A percentile compares a stretch with the other conserved stretches of the same genome.
Conservation (phyloP, 2,329 filamentous ascomycete genomes). For the Zymoseptoria passerinii region DNA sequence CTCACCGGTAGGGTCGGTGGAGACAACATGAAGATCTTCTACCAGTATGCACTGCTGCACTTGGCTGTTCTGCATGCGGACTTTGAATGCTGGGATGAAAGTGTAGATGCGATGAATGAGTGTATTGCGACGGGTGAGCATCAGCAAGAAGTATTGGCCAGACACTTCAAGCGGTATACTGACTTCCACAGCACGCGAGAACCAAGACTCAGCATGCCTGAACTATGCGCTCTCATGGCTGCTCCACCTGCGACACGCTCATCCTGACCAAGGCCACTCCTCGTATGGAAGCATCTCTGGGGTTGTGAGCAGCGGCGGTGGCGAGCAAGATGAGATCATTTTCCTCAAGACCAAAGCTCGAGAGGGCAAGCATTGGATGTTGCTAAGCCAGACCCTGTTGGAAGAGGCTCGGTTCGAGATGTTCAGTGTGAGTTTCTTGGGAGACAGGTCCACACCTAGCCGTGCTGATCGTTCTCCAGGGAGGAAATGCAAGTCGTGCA, state of each 20-base stretch:
- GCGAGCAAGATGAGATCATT: constrained; percentile 67
- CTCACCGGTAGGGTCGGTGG: constrained; percentile 20
- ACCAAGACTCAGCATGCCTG: constrained; percentile 81
- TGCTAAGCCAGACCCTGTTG: constrained; percentile 74
- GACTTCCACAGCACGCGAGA: constrained; percentile 61
- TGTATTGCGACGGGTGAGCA: constrained; percentile 65
- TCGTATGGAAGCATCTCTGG: constrained; percentile 18
- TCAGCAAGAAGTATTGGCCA: neutral
- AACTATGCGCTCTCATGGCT: constrained; percentile 96
- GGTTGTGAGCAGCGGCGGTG: constrained; percentile 19
- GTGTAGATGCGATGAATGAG: constrained; percentile 88
- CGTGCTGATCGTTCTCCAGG: constrained; percentile 8
- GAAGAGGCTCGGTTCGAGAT: constrained; percentile 78
- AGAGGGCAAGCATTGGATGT: constrained; percentile 75
- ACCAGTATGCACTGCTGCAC: constrained; percentile 92
- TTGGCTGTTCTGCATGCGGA: constrained; percentile 89
- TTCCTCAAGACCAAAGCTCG: constrained; percentile 82
- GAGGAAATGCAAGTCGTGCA: constrained; percentile 39
- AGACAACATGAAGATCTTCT: constrained; percentile 48
- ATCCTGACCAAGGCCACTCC: constrained; percentile 47
- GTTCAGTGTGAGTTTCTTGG: constrained; percentile 54
- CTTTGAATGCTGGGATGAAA: constrained; percentile 84
- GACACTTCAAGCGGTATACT: neutral
- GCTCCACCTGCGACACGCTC: constrained; percentile 84
- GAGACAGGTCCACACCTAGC: neutral